Percentiles rank a stretch among this genome's conserved stretches.
Conservation (phyloP, 352 stramenopile species). For the Pilasporangium apinafurcum region DNA sequence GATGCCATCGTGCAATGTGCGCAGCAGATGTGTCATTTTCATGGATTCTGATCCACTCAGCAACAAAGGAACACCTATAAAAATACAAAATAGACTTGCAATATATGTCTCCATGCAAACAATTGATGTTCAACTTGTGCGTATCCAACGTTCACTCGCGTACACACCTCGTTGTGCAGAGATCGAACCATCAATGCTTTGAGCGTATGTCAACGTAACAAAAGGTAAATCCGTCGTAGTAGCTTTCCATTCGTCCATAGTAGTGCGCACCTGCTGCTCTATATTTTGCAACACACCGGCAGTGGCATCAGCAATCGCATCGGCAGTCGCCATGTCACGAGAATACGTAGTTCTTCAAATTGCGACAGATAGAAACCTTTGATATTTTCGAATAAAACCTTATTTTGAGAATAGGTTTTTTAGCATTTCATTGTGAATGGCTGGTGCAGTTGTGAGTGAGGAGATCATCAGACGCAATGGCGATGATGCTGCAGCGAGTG, state of each 20-base stretch:
- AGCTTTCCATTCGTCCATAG: neutral
- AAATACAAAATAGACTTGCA: neutral
- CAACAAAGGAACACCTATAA: slow-evolving; percentile 49
- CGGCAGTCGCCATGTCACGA: no score
- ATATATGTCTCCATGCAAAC: neutral
- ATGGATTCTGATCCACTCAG: slow-evolving; percentile 66
- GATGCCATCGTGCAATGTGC: slow-evolving; percentile 83
- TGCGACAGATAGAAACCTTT: no score
- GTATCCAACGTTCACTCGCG: neutral
- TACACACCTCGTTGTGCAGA: slow-evolving; percentile 42
- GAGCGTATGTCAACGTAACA: slow-evolving; percentile 85
- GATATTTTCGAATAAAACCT: no score
- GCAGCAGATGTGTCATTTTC: slow-evolving; percentile 86
- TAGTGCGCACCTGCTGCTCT: neutral
- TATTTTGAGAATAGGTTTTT: no score
- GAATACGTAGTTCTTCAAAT: no score
- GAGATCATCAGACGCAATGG: no score
- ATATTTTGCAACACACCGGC: slow-evolving; percentile 1
- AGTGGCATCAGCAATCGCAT: no score
- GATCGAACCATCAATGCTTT: slow-evolving; percentile 87
- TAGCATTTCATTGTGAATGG: no score
- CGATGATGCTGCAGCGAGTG: slow-evolving; percentile 56
- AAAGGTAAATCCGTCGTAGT: slow-evolving; percentile 15
- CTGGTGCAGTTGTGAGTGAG: no score
- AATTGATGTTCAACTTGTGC: neutral